Base-by-base conservation (phyloP, 2,329 filamentous ascomycete species). In the Penicillium sclerotigenum region DNA sequence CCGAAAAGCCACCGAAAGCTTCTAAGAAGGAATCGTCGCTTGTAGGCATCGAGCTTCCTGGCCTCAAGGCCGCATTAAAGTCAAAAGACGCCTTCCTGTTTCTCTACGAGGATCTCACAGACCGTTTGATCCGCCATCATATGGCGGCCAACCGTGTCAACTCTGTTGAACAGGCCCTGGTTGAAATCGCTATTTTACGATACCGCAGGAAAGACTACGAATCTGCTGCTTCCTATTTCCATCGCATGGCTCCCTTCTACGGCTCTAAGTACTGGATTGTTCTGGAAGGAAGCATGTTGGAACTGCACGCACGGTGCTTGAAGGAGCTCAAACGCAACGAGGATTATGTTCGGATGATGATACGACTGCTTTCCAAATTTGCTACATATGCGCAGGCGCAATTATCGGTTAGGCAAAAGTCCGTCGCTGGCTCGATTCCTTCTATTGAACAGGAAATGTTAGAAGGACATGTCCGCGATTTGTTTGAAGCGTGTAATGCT, bases 131-230 rank as follows among this genome's bases (percentile, higher is more conserved):
- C 54, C 88, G 89, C 1, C 89, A 96, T 68, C 95, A 90, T 70
- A 86, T 86, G 14, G 84, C 91, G 5, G 91, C 92, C 5, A 88
- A 87, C 53, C 88, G 93, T 60, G 81, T 80, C 0, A 88, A 95
- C 64, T 89, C 90, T 8, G 87, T 89, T 0, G 87, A 95, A 64
- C 83, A 86, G 20, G 86, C 87, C 58, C 84, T 92, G 71, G 88
- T 90, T 10, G 94, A 99, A 72, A 81, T 97, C 43, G 94, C 91
- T 1, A 83, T 94, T 5, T 78, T 97, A 48, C 92, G 93, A 66
- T 94, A 87, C 64, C 84, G 89, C 57, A 79, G 89, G 3, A 82
- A 83, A 22, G 89, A 97, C 62, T 92, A 87, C 68, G 79, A 78
- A 2, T 82, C 85, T 1, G 92, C 94, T 1, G 86, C 89, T 0